Base-by-base conservation (phyloP, 2,329 filamentous ascomycete genomes). In the Alternaria arbusti region DNA sequence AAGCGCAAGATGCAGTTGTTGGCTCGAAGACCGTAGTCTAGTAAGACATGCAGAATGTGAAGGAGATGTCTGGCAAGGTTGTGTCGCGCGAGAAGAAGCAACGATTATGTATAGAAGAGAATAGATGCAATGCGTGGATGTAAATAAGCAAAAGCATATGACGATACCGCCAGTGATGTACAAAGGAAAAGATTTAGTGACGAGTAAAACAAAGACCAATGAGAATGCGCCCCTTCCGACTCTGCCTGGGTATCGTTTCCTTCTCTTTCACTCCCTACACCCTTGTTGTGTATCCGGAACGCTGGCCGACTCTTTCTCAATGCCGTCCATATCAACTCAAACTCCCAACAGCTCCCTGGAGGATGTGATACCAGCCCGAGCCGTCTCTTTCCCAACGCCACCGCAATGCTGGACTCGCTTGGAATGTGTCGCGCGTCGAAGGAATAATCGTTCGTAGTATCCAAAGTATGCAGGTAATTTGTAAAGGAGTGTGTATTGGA, bases 331-430 rank as follows among this genome's bases (percentile, higher is more conserved):
- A 55, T 57, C 52, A 65, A 57, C 66, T 66, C 61, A 65, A 65
- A 62, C 54, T 23, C 23, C 23, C 45, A 62, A 59, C 59, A 49
- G 8, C 30, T 47, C 59, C 54, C 49, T 58, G 51, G 64, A 66
- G 62, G 54, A 65, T 63, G 59, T 64, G 47, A 23, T 68, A 64
- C 62, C 52, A 70, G 66, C 66, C 64, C 54, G 61, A 45, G 61
- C 49, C 56, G 59, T 59, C 47, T 63, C 28, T 23, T 52, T 70
- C 65, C 65, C 63, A 74, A 75, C 74, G 74, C 74, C 61, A 46
- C 61, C 57, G 57, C 57, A 63, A 63, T 63, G 61, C 61, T 51
- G 57, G 63, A 70, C 45, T 46, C 57, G 57, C 57, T 56, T 46
- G 36, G 55, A 63, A 32, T 63, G 32, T 52, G 54, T 52, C 26